Conservation (phyloP, 2,329 filamentous ascomycete genomes). For the Aspergillus udagawae region DNA sequence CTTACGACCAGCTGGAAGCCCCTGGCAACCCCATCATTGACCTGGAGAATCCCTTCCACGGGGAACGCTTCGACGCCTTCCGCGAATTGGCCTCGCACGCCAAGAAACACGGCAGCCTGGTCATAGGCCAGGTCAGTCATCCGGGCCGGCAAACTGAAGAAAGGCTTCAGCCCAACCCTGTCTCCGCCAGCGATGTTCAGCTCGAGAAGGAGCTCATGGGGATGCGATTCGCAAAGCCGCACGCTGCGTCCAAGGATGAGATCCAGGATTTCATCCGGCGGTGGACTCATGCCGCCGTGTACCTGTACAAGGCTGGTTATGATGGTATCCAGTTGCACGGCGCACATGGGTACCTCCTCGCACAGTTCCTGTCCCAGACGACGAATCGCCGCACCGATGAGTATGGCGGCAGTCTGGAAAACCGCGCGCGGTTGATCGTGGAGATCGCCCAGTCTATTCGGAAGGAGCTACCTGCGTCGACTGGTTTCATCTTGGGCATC, state of each 20-base stretch:
- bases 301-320: slow-evolving; percentile 59
- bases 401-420: slow-evolving; percentile 64
- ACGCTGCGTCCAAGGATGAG: slow-evolving; percentile 26
- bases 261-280: slow-evolving; percentile 55
- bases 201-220: slow-evolving; percentile 33
- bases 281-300: slow-evolving; percentile 61
- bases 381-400: slow-evolving; percentile 58
- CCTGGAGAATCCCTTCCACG: slow-evolving; percentile 46
- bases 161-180: slow-evolving; percentile 46
- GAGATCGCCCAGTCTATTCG: slow-evolving; percentile 47
- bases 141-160: slow-evolving; percentile 55
- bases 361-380: slow-evolving; percentile 52
- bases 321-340: slow-evolving; percentile 50
- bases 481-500: slow-evolving; percentile 49
- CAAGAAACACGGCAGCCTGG: slow-evolving; percentile 56
- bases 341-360: slow-evolving; percentile 57
- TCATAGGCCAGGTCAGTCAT: slow-evolving; percentile 61
- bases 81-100: slow-evolving; percentile 51
- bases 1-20: slow-evolving; percentile 55
- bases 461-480: slow-evolving; percentile 11
- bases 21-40: slow-evolving; percentile 59
- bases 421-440: slow-evolving; percentile 59
- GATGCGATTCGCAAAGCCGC: slow-evolving; percentile 33
- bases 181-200: slow-evolving; percentile 50
- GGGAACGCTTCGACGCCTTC: slow-evolving; percentile 59